These are phyloP conservation scores for Pyronema omphalodes DNA, from an alignment of 495 filamentous ascomycete genomes.

Conservation along the genomic window DNA sequence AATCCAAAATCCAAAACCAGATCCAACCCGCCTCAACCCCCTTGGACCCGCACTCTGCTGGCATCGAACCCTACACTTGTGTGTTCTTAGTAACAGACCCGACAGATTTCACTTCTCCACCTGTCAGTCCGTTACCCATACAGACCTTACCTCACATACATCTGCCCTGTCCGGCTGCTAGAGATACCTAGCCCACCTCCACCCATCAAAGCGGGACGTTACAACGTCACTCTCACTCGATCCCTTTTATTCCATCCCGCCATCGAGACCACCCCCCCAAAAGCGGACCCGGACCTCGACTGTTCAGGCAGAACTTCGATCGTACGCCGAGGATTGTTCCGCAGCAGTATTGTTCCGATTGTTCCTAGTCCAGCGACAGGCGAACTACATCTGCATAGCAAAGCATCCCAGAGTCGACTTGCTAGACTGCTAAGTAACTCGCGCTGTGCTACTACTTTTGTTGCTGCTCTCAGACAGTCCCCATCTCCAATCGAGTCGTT, in stretches of 20 bases:
- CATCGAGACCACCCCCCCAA: not conserved
- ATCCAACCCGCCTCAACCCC: not conserved
- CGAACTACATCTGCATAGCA: not conserved
- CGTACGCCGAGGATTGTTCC: too few relatives aligned
- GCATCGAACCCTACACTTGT: not conserved
- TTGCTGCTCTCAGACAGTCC: not conserved
- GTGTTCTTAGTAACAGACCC: not conserved
- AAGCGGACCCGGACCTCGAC: not conserved
- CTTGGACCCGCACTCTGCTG: not conserved
- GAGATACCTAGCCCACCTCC: not conserved
- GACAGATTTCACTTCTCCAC: not conserved
- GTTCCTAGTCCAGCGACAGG: conserved; percentile 1
- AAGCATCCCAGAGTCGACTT: not conserved
- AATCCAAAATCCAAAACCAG: not conserved
- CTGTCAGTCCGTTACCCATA: not conserved
- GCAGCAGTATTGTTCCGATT: not conserved
- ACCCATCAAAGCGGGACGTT: not conserved
- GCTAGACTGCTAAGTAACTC: not conserved
- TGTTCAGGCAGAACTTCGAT: too few relatives aligned
- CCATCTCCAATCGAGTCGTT: not conserved
- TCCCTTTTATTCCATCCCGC: too few relatives aligned
- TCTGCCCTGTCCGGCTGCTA: too few relatives aligned
- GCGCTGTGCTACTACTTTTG: not conserved
- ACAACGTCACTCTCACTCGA: not conserved
- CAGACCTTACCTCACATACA: too few relatives aligned